phyloP scores from a whole-genome alignment of 225 moss, liverwort and hornwort species.

The Polytrichum formosum region DNA sequence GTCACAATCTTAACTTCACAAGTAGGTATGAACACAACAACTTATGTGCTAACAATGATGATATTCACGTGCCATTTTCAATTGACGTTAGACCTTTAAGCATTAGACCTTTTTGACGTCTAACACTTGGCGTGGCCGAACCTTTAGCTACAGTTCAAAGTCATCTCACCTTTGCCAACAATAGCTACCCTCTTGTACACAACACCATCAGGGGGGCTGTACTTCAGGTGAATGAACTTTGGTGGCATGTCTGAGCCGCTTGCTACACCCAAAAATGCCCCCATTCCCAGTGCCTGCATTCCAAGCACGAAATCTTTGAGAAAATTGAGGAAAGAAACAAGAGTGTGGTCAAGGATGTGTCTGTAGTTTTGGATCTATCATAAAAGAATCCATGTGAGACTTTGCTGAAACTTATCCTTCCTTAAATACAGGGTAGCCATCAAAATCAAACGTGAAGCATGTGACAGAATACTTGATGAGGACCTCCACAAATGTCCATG shows the following conservation, averaged over 20 bases:
- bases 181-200: constrained; percentile 69
- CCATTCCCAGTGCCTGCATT: constrained; percentile 61
- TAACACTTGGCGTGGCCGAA: no score
- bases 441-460: no score
- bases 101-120: no score
- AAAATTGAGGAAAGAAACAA: no score
- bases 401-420: no score
- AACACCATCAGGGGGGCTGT: constrained; percentile 47
- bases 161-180: constrained; percentile 55
- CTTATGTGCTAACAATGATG: background rate
- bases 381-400: no score
- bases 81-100: background rate
- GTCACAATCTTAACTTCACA: background rate
- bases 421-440: no score
- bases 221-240: constrained; percentile 61
- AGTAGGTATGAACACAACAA: background rate
- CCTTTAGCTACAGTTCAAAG: background rate
- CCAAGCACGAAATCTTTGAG: no score
- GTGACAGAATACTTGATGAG: no score
- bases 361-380: no score
- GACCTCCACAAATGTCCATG: no score
- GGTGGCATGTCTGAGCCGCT: constrained; percentile 52
- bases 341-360: no score
- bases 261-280: constrained; percentile 58
- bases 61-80: constrained; percentile 12